Conservation (phyloP, 176 grass and related monocot species). For the Puya raimondii region DNA sequence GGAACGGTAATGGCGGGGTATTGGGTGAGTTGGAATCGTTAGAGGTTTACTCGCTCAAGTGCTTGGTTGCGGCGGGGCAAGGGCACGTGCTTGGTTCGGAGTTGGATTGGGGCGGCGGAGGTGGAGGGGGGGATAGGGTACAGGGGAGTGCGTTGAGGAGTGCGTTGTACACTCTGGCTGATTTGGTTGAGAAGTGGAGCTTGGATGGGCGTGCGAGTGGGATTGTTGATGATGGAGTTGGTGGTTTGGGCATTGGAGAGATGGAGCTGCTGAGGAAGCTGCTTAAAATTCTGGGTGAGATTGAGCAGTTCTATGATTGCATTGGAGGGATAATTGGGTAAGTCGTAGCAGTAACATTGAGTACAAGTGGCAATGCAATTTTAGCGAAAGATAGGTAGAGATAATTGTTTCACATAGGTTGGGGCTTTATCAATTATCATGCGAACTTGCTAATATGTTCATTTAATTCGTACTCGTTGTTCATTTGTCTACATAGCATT, state of each 20-base stretch:
- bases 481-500: no score
- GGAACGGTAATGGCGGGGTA: slow-evolving; percentile 4
- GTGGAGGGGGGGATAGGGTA: neutral
- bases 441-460: slow-evolving; percentile 8
- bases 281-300: slow-evolving; percentile 59
- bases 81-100: slow-evolving; percentile 73
- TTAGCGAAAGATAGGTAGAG: neutral
- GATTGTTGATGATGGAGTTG: slow-evolving; percentile 14
- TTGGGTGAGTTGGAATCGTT: slow-evolving; percentile 24
- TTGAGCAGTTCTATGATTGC: slow-evolving; percentile 82
- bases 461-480: no score
- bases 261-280: slow-evolving; percentile 41
- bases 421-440: neutral
- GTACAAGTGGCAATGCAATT: neutral
- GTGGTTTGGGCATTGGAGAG: slow-evolving; percentile 19
- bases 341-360: slow-evolving; percentile 16
- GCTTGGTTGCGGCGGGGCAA: slow-evolving; percentile 76
- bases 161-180: slow-evolving; percentile 54
- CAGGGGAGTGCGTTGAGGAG: slow-evolving; percentile 39
- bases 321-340: slow-evolving; percentile 95
- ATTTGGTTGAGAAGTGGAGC: slow-evolving; percentile 66
- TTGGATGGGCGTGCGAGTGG: slow-evolving; percentile 18
- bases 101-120: slow-evolving; percentile 41
- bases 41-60: slow-evolving; percentile 75
- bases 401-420: neutral